These are phyloP conservation scores for Penicillium sp. DNA, from an alignment of 2,329 filamentous ascomycete genomes.

Conservation along the genomic window DNA sequence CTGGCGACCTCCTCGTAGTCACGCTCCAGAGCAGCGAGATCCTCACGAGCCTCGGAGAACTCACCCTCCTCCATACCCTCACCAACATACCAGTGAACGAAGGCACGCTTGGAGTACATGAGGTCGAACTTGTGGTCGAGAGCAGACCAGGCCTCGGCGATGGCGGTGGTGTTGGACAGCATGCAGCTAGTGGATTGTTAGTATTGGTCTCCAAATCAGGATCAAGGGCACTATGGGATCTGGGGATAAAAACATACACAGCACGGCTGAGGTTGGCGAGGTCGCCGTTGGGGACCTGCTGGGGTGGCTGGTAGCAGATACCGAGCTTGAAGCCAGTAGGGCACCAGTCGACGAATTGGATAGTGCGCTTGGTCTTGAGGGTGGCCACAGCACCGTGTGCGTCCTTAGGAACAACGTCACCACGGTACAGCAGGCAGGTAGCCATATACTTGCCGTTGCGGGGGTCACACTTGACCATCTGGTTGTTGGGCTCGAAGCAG, in stretches of 20 bases:
- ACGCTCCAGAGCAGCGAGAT: constrained; percentile 94
- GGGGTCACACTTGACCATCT: constrained; percentile 99
- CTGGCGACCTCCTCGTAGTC: constrained; percentile 99
- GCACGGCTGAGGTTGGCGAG: constrained; percentile 97
- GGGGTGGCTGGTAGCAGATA: constrained; percentile 98
- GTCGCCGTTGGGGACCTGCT: constrained; percentile 95
- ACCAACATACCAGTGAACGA: constrained; percentile 99
- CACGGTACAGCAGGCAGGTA: constrained; percentile 95
- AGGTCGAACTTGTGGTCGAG: constrained; percentile 98
- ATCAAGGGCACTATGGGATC: constrained; percentile 5
- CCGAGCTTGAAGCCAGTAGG: constrained; percentile 99
- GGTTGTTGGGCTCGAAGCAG: constrained; percentile 99
- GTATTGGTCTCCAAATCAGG: constrained; percentile 23
- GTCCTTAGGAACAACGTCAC: constrained; percentile 96
- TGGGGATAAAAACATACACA: constrained; percentile 68
- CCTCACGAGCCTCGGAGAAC: constrained; percentile 98
- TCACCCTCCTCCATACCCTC: constrained; percentile 99
- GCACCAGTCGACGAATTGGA: constrained; percentile 99
- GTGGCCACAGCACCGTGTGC: constrained; percentile 89
- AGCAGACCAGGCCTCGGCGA: constrained; percentile 96
- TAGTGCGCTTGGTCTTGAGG: constrained; percentile 98
- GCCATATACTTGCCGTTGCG: constrained; percentile 99
- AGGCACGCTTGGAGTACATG: constrained; percentile 99
- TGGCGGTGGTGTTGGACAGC: constrained; percentile 92
- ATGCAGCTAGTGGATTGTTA: constrained; percentile 71